Conservation (phyloP, 2,329 filamentous ascomycete genomes). For the Geosmithia morbida region DNA sequence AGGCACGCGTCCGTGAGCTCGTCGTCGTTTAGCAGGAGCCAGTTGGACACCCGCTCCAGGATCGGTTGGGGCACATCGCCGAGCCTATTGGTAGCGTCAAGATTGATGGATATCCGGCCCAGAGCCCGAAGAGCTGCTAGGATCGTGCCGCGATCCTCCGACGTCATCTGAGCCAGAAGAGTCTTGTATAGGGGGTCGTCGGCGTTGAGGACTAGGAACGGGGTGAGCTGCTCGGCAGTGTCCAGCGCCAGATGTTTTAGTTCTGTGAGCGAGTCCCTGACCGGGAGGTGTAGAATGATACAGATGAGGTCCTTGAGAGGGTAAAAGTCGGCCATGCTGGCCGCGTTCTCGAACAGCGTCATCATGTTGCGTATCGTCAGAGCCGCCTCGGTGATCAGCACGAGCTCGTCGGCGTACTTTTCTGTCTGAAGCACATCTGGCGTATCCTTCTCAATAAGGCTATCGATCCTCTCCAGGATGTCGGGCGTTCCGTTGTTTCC, state of each 20-base stretch:
- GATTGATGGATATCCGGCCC: conserved; percentile 75
- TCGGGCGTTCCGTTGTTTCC: conserved; percentile 34
- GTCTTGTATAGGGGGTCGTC: conserved; percentile 69
- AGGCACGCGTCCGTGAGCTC: conserved; percentile 78
- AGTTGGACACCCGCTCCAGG: conserved; percentile 55
- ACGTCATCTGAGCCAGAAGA: conserved; percentile 49
- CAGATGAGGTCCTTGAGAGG: conserved; percentile 71
- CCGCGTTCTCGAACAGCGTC: conserved; percentile 79
- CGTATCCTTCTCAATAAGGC: conserved; percentile 42
- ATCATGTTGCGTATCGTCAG: conserved; percentile 92
- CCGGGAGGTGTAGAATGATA: conserved; percentile 66
- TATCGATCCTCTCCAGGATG: conserved; percentile 52
- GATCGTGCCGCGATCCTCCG: conserved; percentile 67
- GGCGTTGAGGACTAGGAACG: conserved; percentile 57
- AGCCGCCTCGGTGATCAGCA: conserved; percentile 71
- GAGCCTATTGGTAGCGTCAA: conserved; percentile 66
- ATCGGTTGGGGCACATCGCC: conserved; percentile 51
- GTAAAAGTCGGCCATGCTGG: conserved; percentile 61
- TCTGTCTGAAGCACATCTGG: conserved; percentile 60
- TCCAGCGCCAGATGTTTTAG: conserved; percentile 85
- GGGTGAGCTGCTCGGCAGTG: conserved; percentile 80
- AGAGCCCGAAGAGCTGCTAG: conserved; percentile 69
- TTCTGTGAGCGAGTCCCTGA: conserved; percentile 59
- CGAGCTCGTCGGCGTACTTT: conserved; percentile 54
- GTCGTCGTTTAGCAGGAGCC: conserved; percentile 74